Evolutionary conservation across 768 basidiomycete genomes (phyloP).

Genomic region (Clavaria fumosa): DNA sequence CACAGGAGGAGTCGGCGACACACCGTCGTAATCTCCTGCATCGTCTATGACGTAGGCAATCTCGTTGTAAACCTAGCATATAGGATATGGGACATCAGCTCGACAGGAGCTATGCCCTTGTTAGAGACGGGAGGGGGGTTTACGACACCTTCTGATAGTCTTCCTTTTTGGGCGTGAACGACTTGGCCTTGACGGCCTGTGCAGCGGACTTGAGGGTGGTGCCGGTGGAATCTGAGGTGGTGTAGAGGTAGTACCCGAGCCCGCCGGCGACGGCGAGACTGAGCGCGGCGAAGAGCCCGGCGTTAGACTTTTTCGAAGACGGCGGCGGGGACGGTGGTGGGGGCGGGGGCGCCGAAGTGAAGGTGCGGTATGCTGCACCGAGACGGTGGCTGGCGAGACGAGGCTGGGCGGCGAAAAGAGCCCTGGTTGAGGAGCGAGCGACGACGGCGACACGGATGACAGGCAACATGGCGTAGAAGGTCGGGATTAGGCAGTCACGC

Average conservation of each 20-base stretch:
- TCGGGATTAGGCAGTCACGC: too few relatives aligned
- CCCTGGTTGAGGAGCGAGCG: too few relatives aligned
- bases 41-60: conserved; percentile 67
- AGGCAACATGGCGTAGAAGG: too few relatives aligned
- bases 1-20: conserved; percentile 15
- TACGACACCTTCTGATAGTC: conserved; percentile 73
- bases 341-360: conserved; percentile 40
- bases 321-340: conserved; percentile 23
- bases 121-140: not conserved
- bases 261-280: conserved; percentile 47
- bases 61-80: conserved; percentile 68
- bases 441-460: too few relatives aligned
- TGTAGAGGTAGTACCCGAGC: conserved; percentile 47
- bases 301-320: conserved; percentile 39
- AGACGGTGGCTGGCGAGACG: too few relatives aligned
- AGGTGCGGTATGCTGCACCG: too few relatives aligned
- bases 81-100: not conserved
- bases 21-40: conserved; percentile 79
- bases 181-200: conserved; percentile 45
- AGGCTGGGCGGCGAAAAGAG: too few relatives aligned
- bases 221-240: conserved; percentile 31
- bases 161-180: conserved; percentile 58
- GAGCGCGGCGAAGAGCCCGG: conserved; percentile 41
- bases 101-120: conserved; percentile 3
- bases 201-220: conserved; percentile 45